A percentile compares a stretch with the other conserved stretches of the same genome.
These are phyloP conservation scores for Heimioporus punctisporus DNA, from an alignment of 1,284 basidiomycete genomes.

Conservation along the genomic window DNA sequence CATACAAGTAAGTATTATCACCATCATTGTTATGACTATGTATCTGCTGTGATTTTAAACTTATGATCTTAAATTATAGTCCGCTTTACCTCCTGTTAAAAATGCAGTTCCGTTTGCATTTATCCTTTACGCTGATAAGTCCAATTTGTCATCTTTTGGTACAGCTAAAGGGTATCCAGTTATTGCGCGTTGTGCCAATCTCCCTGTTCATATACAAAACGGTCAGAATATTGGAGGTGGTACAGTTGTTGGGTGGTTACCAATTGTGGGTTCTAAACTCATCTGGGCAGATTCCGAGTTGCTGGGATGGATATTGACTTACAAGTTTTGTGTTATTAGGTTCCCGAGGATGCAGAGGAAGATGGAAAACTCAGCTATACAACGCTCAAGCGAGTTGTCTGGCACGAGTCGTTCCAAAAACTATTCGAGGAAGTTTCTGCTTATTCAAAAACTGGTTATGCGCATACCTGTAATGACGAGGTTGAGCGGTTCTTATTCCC, in stretches of 20 bases:
- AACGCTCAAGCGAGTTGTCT: conserved; percentile 37
- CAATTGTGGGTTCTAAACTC: neutral
- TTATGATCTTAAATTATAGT: neutral
- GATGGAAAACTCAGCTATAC: conserved; percentile 30
- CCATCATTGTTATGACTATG: no score
- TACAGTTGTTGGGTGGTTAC: neutral
- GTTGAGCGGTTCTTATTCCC: conserved; percentile 7
- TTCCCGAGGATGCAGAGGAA: conserved; percentile 29
- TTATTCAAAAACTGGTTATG: conserved; percentile 4
- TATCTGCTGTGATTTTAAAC: no score
- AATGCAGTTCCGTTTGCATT: neutral
- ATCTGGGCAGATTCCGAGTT: neutral
- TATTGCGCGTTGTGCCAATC: conserved; percentile 38
- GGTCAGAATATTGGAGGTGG: conserved; percentile 9
- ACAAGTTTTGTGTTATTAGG: conserved; percentile 18
- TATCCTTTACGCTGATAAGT: conserved; percentile 21
- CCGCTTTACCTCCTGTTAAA: neutral
- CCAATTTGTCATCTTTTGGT: conserved; percentile 10
- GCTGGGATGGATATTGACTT: neutral
- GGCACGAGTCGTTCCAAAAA: conserved; percentile 24
- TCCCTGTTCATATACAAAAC: conserved; percentile 41
- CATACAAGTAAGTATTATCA: conserved; percentile 27
- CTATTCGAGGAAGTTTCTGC: conserved; percentile 9
- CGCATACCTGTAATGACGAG: conserved; percentile 6
- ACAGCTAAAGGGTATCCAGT: conserved; percentile 46